Conservation (phyloP, 2,329 filamentous ascomycete genomes). For the Davidsoniella eucalypti region DNA sequence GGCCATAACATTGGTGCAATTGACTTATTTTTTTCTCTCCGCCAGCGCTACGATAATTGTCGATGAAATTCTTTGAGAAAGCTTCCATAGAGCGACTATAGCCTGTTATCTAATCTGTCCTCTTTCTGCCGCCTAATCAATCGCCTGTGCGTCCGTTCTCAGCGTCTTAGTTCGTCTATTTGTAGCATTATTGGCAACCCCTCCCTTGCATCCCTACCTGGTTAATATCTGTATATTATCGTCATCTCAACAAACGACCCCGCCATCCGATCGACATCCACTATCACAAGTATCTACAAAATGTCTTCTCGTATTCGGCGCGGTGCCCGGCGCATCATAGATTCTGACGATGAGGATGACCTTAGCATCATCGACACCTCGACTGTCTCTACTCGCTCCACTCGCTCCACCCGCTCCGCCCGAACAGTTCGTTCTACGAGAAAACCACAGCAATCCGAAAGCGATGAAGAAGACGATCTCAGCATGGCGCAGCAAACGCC, state of each 20-base stretch:
- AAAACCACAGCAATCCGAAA: not conserved
- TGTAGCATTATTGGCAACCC: not conserved
- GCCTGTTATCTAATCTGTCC: too few relatives aligned
- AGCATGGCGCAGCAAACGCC: not conserved
- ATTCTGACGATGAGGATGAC: conserved; percentile 59
- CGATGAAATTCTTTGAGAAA: too few relatives aligned
- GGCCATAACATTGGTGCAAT: too few relatives aligned
- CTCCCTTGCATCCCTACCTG: conserved; percentile 7
- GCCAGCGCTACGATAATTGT: too few relatives aligned
- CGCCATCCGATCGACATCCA: conserved; percentile 18
- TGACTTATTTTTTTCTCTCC: too few relatives aligned
- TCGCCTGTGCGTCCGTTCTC: not conserved
- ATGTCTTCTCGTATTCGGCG: conserved; percentile 25
- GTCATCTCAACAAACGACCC: conserved; percentile 1
- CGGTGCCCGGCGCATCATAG: conserved; percentile 36
- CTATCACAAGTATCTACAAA: conserved; percentile 8
- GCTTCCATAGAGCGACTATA: too few relatives aligned
- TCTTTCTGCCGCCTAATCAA: not conserved
- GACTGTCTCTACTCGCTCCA: conserved; percentile 7
- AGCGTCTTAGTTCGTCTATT: not conserved
- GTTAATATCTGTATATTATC: not conserved
- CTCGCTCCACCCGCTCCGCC: conserved; percentile 4
- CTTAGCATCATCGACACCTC: conserved; percentile 29
- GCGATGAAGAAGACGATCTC: conserved; percentile 22
- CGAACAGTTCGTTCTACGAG: not conserved